phyloP scores from a whole-genome alignment of 2,329 filamentous ascomycete species.

The Aspergillus sergii region DNA sequence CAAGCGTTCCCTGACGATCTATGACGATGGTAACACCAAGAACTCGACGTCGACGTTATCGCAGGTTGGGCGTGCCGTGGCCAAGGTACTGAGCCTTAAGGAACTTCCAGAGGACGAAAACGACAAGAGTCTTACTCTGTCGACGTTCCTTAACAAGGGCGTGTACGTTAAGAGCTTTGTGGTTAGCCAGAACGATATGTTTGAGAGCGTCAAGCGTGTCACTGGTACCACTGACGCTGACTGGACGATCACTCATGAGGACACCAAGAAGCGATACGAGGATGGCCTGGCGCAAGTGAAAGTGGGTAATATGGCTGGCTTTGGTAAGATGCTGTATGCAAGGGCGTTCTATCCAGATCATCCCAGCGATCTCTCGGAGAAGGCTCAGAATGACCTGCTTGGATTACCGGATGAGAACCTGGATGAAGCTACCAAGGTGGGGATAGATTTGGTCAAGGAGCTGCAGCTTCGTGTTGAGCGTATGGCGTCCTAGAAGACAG shows the following conservation, averaged over 20 bases:
- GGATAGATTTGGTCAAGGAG: constrained; percentile 49
- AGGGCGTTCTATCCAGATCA: constrained; percentile 54
- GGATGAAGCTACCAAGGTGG: constrained; percentile 57
- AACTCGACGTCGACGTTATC: constrained; percentile 62
- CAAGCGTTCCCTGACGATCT: constrained; percentile 48
- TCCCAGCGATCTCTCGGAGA: constrained; percentile 46
- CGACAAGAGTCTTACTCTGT: constrained; percentile 44
- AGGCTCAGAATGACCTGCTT: constrained; percentile 56
- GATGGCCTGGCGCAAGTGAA: constrained; percentile 52
- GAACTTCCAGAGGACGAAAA: constrained; percentile 43
- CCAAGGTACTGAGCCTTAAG: constrained; percentile 52
- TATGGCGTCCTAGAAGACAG: constrained; percentile 27
- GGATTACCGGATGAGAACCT: constrained; percentile 61
- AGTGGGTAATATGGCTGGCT: constrained; percentile 48
- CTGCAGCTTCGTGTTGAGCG: constrained; percentile 29
- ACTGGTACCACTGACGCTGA: constrained; percentile 60
- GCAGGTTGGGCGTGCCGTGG: constrained; percentile 59
- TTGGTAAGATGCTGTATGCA: constrained; percentile 57
- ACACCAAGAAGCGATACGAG: constrained; percentile 50
- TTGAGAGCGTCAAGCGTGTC: constrained; percentile 62
- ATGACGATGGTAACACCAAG: constrained; percentile 59
- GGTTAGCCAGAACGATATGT: constrained; percentile 65
- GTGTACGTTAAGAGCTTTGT: constrained; percentile 61
- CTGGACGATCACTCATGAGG: constrained; percentile 60
- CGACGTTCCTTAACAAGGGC: constrained; percentile 50